Base-by-base conservation (phyloP, 202 grass and related monocot genomes). In the Eragrostis tef region DNA sequence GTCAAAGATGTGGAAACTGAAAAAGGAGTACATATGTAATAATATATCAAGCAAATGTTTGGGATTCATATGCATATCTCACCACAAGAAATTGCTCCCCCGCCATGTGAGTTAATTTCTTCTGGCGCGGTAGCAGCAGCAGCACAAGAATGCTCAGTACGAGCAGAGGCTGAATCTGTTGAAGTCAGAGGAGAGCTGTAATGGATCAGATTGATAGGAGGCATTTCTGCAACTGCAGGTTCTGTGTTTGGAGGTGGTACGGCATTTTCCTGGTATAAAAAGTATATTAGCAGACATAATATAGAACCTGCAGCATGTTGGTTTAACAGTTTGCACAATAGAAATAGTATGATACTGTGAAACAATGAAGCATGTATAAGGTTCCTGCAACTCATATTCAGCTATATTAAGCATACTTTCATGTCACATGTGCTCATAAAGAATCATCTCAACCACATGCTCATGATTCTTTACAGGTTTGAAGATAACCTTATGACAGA, bases 41-140 rank as follows among this genome's bases (percentile, higher is more conserved):
- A 9, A 79, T 16, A 69, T 44, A 45, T 47, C 27, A 14, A 79
- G 79, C 9, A 62, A 29, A 83, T 62, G 52, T 69, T 79, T 78
- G 47, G 22, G 34, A 74, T 31, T 22, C 58, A 61, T 49, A 67
- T 83, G 34, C 24, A 58, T 68, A 54, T 49, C 79, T 86, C 70
- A 90, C 88, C 84, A 80, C 46, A 68, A 74, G 84, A 90, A 83
- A 79, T 75, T 21, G 72, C 69, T 54, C 27, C 6, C 29, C 52
- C 60, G 49, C 65, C 89, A 78, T 74, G 61, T 81, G 89, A 99
- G 67, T 93, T 91, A 62, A 90, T 93, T 86, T 93, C 96, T 79
- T 98, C 92, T 42, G 71, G 86, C 54, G 69, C 46, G n/a, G n/a
- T n/a, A 68, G 79, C 63, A 69, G 74, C 50, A 68, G 79, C 63